Conservation (phyloP, 495 filamentous ascomycete species). For the Coniosporium apollinis region DNA sequence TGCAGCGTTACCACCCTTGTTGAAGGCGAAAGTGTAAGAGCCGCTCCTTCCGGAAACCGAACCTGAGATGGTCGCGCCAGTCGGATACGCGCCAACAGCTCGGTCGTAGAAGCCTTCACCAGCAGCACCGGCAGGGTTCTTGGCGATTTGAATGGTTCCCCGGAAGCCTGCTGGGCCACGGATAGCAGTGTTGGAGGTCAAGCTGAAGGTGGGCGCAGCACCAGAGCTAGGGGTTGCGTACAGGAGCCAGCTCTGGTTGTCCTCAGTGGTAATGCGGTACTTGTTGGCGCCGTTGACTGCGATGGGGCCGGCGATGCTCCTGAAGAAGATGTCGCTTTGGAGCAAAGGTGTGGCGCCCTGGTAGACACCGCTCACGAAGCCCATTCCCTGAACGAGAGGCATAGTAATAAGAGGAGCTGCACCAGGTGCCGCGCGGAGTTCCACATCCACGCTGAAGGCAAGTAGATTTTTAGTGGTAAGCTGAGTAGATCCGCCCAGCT, state of each 20-base stretch:
- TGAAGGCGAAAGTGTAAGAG: conserved; percentile 55
- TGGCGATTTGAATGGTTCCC: conserved; percentile 69
- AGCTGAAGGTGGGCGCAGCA: conserved; percentile 29
- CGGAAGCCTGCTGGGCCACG: conserved; percentile 36
- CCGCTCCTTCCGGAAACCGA: conserved; percentile 39
- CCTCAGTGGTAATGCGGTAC: conserved; percentile 53
- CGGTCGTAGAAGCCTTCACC: conserved; percentile 56
- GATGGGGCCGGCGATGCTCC: conserved; percentile 38
- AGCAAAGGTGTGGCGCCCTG: conserved; percentile 49
- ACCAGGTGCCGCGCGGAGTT: conserved; percentile 37
- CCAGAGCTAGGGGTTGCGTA: conserved; percentile 47
- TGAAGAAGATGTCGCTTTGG: conserved; percentile 57
- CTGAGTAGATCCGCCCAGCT: conserved; percentile 41
- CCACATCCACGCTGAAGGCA: conserved; percentile 58
- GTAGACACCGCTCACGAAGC: conserved; percentile 70
- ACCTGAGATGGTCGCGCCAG: conserved; percentile 43
- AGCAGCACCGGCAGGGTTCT: conserved; percentile 41
- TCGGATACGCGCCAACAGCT: conserved; percentile 58
- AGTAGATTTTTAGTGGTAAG: conserved; percentile 46
- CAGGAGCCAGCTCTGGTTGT: conserved; percentile 61
- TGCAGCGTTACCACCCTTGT: conserved; percentile 43
- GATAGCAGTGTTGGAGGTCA: conserved; percentile 31
- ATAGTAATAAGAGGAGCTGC: conserved; percentile 46
- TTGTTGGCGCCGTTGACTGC: conserved; percentile 54
- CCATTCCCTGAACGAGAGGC: conserved; percentile 82